A percentile compares a stretch with the other conserved stretches of the same genome.
Conservation (phyloP, 768 basidiomycete species). For the Rhizopogon sp. region DNA sequence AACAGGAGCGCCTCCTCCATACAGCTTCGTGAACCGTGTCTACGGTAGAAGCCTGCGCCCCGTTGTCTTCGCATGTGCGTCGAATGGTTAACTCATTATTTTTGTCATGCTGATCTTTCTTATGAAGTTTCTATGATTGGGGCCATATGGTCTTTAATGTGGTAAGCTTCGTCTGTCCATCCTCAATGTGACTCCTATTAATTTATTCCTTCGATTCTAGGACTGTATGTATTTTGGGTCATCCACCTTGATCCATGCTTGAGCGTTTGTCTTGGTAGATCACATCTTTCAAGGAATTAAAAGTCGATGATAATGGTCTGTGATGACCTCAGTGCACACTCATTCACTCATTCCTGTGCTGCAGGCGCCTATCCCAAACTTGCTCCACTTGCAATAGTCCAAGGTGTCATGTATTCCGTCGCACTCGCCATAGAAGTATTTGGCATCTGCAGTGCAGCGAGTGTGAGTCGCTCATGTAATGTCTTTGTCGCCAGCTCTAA, state of each 20-base stretch:
- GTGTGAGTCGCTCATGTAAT: constrained; percentile 35
- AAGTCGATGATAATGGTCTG: constrained; percentile 45
- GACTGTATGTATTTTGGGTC: constrained; percentile 13
- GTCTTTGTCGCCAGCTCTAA: background rate
- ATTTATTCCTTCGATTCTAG: constrained; percentile 5
- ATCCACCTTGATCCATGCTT: background rate
- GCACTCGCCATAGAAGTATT: constrained; percentile 48
- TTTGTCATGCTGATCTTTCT: background rate
- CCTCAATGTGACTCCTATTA: background rate
- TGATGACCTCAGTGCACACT: constrained; percentile 3
- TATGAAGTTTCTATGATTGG: constrained; percentile 35
- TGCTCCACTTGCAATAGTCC: constrained; percentile 48
- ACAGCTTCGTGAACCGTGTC: constrained; percentile 52
- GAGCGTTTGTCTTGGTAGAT: constrained; percentile 36
- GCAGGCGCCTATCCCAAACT: constrained; percentile 41
- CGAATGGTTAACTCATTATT: constrained; percentile 8
- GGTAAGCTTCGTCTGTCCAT: constrained; percentile 38
- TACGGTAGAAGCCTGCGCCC: constrained; percentile 60
- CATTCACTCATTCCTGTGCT: background rate
- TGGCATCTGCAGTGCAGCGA: constrained; percentile 45
- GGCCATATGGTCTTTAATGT: constrained; percentile 56
- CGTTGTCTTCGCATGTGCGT: constrained; percentile 43
- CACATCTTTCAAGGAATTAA: constrained; percentile 53
- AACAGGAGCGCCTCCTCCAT: constrained; percentile 49
- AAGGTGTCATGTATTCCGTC: constrained; percentile 54